Evolutionary conservation across 352 stramenopile genomes (phyloP).

Genomic region (Peronospora belbahrii): DNA sequence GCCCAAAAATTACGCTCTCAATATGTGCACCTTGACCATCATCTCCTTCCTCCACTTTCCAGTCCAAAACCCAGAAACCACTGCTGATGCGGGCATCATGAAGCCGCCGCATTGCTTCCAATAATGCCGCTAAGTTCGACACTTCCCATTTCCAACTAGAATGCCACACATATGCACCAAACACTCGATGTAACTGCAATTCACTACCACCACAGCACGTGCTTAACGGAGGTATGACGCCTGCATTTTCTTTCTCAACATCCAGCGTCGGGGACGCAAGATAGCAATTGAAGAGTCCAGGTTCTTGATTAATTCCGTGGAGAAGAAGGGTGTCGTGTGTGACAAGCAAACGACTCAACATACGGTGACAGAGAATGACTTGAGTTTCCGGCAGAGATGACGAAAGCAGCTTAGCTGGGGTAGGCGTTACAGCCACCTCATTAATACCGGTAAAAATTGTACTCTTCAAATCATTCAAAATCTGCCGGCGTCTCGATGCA

Average conservation of each 20-base stretch:
- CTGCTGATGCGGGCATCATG: constrained; percentile 61
- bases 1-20: constrained; percentile 71
- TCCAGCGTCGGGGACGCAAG: constrained; percentile 24
- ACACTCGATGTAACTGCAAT: constrained; percentile 63
- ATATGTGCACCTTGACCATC: constrained; percentile 40
- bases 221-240: constrained; percentile 28
- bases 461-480: constrained; percentile 65
- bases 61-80: constrained; percentile 81
- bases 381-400: constrained; percentile 12
- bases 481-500: constrained; percentile 47
- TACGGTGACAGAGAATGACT: constrained; percentile 59
- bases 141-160: constrained; percentile 82
- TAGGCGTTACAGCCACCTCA: constrained; percentile 27
- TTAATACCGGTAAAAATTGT: constrained; percentile 53
- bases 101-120: constrained; percentile 62
- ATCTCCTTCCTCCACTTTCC: constrained; percentile 58
- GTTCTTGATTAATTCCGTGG: constrained; percentile 32
- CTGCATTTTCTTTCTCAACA: constrained; percentile 28
- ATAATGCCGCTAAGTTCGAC: constrained; percentile 35
- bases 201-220: constrained; percentile 76
- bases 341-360: constrained; percentile 69
- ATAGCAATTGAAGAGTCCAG: constrained; percentile 28
- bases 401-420: constrained; percentile 22
- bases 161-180: constrained; percentile 84
- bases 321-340: constrained; percentile 64